Conservation (phyloP, 129 eudicot genomes). For the Flaveria bidentis region DNA sequence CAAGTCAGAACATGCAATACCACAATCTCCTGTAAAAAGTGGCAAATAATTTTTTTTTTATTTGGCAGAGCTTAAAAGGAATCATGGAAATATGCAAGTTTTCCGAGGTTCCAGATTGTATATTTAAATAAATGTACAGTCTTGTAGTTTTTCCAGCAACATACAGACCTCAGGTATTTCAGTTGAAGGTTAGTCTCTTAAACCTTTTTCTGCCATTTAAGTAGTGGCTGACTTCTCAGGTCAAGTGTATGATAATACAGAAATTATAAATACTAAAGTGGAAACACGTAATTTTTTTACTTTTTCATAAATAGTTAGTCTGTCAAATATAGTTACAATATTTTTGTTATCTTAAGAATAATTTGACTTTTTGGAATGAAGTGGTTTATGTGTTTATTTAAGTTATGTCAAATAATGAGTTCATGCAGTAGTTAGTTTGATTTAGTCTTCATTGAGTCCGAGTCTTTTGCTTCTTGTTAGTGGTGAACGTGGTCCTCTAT, state of each 20-base stretch:
- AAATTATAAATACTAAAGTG: not conserved
- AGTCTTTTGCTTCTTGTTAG: too few relatives aligned
- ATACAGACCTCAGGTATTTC: slow-evolving; percentile 6
- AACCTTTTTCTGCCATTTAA: not conserved
- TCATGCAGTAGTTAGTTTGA: too few relatives aligned
- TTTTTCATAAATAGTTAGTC: not conserved
- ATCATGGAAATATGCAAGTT: not conserved
- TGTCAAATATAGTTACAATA: not conserved
- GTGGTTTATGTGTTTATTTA: too few relatives aligned
- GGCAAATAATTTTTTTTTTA: slow-evolving; percentile 18
- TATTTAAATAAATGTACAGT: slow-evolving; percentile 17
- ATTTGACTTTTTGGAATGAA: not conserved
- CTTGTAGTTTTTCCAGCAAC: slow-evolving; percentile 4
- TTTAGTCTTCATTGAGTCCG: too few relatives aligned
- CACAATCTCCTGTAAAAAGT: slow-evolving; percentile 33
- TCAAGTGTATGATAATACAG: not conserved
- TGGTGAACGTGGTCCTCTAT: too few relatives aligned
- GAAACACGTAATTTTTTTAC: not conserved
- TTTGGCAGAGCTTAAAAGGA: not conserved
- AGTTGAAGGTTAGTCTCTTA: slow-evolving; percentile 26
- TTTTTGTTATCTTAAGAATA: not conserved
- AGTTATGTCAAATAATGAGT: too few relatives aligned
- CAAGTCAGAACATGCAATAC: slow-evolving; percentile 27
- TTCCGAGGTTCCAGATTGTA: slow-evolving; percentile 18
- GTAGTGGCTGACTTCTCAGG: slow-evolving; percentile 2